These are phyloP conservation scores for Fusarium falciforme DNA, from an alignment of 2,329 filamentous ascomycete genomes.

Conservation along the genomic window DNA sequence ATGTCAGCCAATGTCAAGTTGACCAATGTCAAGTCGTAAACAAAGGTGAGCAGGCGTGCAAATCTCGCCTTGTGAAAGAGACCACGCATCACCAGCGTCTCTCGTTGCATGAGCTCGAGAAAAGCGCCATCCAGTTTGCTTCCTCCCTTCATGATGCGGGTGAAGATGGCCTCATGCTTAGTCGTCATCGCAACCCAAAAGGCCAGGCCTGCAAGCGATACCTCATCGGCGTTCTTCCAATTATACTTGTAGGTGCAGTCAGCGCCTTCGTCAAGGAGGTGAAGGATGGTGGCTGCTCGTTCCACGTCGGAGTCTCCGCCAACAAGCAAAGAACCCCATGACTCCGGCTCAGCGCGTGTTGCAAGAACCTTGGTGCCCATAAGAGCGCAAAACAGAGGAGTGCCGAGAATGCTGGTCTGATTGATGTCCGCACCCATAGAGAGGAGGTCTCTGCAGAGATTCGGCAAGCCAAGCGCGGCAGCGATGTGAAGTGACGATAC, in stretches of 20 bases:
- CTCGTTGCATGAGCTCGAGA: constrained; percentile 25
- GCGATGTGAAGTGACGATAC: constrained; percentile 50
- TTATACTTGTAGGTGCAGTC: constrained; percentile 30
- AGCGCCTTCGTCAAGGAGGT: constrained; percentile 39
- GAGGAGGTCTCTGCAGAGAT: constrained; percentile 44
- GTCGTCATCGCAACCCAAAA: constrained; percentile 44
- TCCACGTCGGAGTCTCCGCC: constrained; percentile 9
- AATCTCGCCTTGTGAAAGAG: constrained; percentile 23
- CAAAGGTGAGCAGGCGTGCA: constrained; percentile 36
- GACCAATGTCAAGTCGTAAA: constrained; percentile 40
- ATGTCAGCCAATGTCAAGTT: constrained; percentile 31
- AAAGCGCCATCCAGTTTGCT: constrained; percentile 32
- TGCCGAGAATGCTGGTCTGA: constrained; percentile 40
- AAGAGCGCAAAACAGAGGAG: constrained; percentile 50
- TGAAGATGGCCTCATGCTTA: constrained; percentile 41
- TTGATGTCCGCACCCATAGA: constrained; percentile 36
- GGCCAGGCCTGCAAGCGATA: constrained; percentile 38
- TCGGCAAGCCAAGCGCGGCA: constrained; percentile 47
- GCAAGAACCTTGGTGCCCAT: constrained; percentile 45
- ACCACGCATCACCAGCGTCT: constrained; percentile 18
- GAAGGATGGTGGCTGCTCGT: constrained; percentile 32
- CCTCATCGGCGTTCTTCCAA: constrained; percentile 26
- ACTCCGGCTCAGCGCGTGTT: constrained; percentile 31
- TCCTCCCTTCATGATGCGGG: constrained; percentile 26
- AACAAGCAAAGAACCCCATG: constrained; percentile 35